Conservation (phyloP, 2,329 filamentous ascomycete species). For the Canariomyces notabilis region DNA sequence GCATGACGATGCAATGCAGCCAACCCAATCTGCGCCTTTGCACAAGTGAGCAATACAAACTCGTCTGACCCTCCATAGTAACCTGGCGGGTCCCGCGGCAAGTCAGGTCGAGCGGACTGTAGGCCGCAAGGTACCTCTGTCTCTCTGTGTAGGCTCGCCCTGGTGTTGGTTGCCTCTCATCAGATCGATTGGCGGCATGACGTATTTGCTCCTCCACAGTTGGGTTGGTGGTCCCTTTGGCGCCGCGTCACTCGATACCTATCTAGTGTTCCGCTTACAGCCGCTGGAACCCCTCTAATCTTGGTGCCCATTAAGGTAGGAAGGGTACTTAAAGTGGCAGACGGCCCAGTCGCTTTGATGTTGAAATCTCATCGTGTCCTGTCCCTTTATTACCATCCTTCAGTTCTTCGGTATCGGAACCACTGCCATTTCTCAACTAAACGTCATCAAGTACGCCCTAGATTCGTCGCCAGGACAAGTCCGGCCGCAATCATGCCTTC, state of each 20-base stretch:
- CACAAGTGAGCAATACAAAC: background rate
- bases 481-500: slow-evolving; percentile 51
- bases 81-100: background rate
- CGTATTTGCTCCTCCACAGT: slow-evolving; percentile 19
- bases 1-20: no score
- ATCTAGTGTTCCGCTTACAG: slow-evolving; percentile 10
- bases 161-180: background rate
- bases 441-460: no score
- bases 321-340: no score
- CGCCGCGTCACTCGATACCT: slow-evolving; percentile 16
- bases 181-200: slow-evolving; percentile 22
- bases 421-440: no score
- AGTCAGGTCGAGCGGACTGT: background rate
- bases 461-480: no score
- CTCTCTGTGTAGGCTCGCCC: no score
- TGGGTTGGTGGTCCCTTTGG: slow-evolving; percentile 12
- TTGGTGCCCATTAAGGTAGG: no score
- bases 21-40: background rate
- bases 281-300: background rate
- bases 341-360: no score
- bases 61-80: no score
- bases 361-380: no score
- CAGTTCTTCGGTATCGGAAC: background rate
- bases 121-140: no score
- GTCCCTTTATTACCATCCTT: background rate